These are phyloP conservation scores for Hygrocybe coccinea DNA, from an alignment of 768 basidiomycete genomes.

Conservation along the genomic window DNA sequence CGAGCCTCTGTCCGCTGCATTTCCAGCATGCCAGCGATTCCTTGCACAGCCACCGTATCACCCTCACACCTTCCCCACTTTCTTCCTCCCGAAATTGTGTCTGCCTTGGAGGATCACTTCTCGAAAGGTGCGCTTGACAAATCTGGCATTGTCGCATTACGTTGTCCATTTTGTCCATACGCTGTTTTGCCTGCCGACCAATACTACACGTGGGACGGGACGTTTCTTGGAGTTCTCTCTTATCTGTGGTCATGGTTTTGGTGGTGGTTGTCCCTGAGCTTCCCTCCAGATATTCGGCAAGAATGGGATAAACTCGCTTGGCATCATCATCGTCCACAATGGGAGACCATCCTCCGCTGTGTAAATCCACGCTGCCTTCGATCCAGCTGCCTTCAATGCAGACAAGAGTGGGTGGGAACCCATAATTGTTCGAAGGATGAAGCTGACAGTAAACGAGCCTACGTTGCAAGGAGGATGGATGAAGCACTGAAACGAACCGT, in stretches of 20 bases:
- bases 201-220: background rate
- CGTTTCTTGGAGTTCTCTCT: background rate
- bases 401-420: background rate
- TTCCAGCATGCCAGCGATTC: background rate
- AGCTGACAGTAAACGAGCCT: background rate
- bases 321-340: background rate
- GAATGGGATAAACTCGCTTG: background rate
- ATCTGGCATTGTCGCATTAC: background rate
- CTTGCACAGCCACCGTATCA: background rate
- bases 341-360: constrained; percentile 4
- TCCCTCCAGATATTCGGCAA: background rate
- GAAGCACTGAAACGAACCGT: constrained; percentile 5
- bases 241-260: background rate
- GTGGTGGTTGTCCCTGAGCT: background rate
- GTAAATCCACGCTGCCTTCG: background rate
- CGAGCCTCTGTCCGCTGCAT: constrained; percentile 1
- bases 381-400: background rate
- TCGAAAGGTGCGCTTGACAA: background rate
- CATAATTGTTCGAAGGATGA: constrained; percentile 1
- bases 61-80: background rate
- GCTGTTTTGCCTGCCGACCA: background rate
- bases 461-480: background rate
- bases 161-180: constrained; percentile 4
- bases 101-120: constrained; percentile 3
- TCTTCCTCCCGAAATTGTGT: background rate